Evolutionary conservation across 2,329 filamentous ascomycete genomes (phyloP).

Genomic region (Pseudocercospora ulei): DNA sequence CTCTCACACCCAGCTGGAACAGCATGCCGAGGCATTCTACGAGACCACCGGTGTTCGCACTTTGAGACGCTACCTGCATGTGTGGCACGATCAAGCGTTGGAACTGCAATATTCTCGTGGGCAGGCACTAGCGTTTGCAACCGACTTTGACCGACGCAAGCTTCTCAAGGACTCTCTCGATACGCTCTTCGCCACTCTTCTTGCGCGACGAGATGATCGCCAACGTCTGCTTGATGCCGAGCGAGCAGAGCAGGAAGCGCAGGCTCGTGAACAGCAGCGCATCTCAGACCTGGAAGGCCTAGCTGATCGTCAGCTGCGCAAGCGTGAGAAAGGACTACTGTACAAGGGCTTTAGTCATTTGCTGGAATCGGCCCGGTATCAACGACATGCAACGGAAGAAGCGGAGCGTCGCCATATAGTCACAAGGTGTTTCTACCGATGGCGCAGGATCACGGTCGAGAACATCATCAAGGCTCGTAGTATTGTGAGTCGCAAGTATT

Average conservation of each 20-base stretch:
- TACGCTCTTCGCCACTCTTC: constrained; percentile 40
- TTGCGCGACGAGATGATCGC: constrained; percentile 11
- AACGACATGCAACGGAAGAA: constrained; percentile 48
- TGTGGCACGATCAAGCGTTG: constrained; percentile 42
- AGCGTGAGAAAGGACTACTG: constrained; percentile 56
- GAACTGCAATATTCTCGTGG: constrained; percentile 27
- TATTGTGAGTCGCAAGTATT: constrained; percentile 47
- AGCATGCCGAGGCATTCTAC: constrained; percentile 29
- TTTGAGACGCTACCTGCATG: constrained; percentile 21
- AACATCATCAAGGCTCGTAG: constrained; percentile 48
- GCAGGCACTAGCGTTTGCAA: constrained; percentile 37
- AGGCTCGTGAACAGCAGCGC: constrained; percentile 17
- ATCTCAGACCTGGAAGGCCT: constrained; percentile 12
- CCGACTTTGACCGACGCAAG: constrained; percentile 43
- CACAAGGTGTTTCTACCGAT: constrained; percentile 58
- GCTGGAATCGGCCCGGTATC: constrained; percentile 55
- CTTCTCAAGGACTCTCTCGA: constrained; percentile 48
- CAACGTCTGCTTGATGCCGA: constrained; percentile 12
- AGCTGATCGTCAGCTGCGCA: constrained; percentile 27
- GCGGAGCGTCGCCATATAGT: constrained; percentile 44
- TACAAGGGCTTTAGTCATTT: constrained; percentile 59
- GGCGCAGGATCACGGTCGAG: constrained; percentile 55
- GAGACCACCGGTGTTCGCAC: constrained; percentile 21
- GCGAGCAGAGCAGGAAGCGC: constrained; percentile 12
- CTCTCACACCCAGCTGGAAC: constrained; percentile 26